Conservation (phyloP, 2,329 filamentous ascomycete species). For the Monosporascus ibericus region DNA sequence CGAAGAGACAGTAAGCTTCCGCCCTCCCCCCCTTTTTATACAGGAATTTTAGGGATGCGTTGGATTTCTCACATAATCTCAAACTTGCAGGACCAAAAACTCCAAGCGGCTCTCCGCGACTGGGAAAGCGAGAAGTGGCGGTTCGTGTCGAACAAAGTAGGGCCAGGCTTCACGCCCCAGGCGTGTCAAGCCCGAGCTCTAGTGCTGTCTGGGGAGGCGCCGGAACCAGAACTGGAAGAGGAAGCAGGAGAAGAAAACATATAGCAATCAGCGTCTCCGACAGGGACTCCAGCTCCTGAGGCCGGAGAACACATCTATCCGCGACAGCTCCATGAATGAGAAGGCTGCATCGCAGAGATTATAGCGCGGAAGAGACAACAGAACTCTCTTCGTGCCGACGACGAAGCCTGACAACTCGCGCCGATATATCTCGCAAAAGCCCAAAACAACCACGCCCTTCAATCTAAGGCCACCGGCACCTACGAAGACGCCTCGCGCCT, state of each 20-base stretch:
- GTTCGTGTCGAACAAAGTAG: slow-evolving; percentile 84
- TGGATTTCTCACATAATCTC: slow-evolving; percentile 4
- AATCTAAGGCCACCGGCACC: neutral
- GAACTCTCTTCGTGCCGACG: no score
- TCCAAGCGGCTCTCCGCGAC: slow-evolving; percentile 70
- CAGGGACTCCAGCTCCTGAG: slow-evolving; percentile 38
- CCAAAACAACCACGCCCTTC: no score
- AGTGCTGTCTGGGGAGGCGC: slow-evolving; percentile 46
- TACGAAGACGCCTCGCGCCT: neutral
- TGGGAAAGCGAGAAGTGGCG: slow-evolving; percentile 93
- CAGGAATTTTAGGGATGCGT: slow-evolving; percentile 1
- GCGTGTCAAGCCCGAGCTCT: slow-evolving; percentile 78
- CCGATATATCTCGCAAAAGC: neutral
- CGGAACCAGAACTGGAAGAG: slow-evolving; percentile 10
- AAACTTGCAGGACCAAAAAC: slow-evolving; percentile 61
- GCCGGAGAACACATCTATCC: slow-evolving; percentile 41
- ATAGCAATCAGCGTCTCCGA: slow-evolving; percentile 51
- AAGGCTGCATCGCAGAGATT: slow-evolving; percentile 8
- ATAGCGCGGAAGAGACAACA: no score
- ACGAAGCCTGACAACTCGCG: neutral
- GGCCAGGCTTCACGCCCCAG: slow-evolving; percentile 78
- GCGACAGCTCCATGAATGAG: slow-evolving; percentile 31
- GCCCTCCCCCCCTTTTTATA: slow-evolving; percentile 1
- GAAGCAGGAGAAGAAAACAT: slow-evolving; percentile 32
- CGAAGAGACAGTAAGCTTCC: slow-evolving; percentile 74